Evolutionary conservation across 2,329 filamentous ascomycete genomes (phyloP).

Genomic region (Lasiodiplodia sp.): DNA sequence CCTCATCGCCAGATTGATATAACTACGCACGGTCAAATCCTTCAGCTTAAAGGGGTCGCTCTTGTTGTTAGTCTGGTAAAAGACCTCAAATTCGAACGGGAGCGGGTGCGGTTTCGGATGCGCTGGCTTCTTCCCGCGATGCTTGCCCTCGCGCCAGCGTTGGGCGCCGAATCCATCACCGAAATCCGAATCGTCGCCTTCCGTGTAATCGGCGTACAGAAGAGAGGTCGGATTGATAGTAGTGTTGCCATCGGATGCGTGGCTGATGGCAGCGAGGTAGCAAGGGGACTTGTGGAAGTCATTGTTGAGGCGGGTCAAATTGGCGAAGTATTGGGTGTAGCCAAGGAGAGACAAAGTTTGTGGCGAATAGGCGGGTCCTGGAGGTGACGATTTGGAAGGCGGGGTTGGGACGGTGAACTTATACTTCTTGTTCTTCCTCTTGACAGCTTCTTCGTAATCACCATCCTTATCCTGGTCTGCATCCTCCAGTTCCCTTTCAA

Average conservation of each 20-base stretch:
- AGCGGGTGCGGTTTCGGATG: constrained; percentile 64
- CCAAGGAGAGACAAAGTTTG: constrained; percentile 81
- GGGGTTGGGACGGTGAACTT: constrained; percentile 67
- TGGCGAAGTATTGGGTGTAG: constrained; percentile 92
- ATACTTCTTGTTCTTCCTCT: constrained; percentile 56
- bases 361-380: constrained; percentile 88
- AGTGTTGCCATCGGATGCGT: constrained; percentile 31
- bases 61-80: constrained; percentile 79
- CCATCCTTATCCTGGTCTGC: constrained; percentile 52
- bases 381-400: constrained; percentile 74
- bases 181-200: constrained; percentile 38
- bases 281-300: constrained; percentile 54
- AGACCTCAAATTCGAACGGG: constrained; percentile 77
- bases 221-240: constrained; percentile 1
- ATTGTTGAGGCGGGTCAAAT: constrained; percentile 89
- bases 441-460: constrained; percentile 52
- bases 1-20: constrained; percentile 78
- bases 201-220: constrained; percentile 32
- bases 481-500: constrained; percentile 33
- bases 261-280: constrained; percentile 32
- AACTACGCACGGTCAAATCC: constrained; percentile 85
- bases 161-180: constrained; percentile 39
- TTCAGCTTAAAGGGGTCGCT: constrained; percentile 77
- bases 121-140: constrained; percentile 58
- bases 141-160: constrained; percentile 70